Percentiles rank a stretch among this genome's conserved stretches.
These are phyloP conservation scores for Solanum chiquidenum DNA, from an alignment of 257 asterid species.

Conservation along the genomic window DNA sequence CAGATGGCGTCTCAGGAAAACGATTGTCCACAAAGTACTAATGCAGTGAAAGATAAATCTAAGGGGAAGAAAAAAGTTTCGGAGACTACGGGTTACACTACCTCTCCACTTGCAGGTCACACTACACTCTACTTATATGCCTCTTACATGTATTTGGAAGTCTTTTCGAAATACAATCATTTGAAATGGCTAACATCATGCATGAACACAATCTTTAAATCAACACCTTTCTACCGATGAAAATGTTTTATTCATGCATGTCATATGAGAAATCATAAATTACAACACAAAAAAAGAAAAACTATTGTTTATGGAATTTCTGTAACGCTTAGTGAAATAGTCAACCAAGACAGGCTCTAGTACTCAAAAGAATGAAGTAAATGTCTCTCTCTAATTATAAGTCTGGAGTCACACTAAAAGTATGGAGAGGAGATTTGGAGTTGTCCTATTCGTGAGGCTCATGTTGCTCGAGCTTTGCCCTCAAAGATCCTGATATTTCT, in stretches of 20 bases:
- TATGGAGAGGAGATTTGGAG: too few relatives aligned
- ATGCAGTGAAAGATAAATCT: neutral
- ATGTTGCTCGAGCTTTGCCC: too few relatives aligned
- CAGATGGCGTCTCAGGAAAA: neutral
- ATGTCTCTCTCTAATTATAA: neutral
- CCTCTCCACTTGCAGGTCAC: neutral
- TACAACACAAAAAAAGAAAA: neutral
- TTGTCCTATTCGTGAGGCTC: too few relatives aligned
- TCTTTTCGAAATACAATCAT: neutral
- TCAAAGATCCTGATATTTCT: neutral
- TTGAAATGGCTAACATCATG: neutral
- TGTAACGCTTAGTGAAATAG: neutral
- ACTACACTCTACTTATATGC: neutral
- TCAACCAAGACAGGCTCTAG: neutral
- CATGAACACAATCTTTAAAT: too few relatives aligned
- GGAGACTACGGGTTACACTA: neutral
- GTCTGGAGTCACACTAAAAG: accelerated
- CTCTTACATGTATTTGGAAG: neutral
- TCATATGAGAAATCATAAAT: neutral
- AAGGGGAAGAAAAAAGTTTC: neutral
- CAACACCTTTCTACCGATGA: too few relatives aligned
- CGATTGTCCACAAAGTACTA: neutral
- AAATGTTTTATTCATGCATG: too few relatives aligned
- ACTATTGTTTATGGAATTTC: neutral
- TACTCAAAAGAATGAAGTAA: neutral